These are phyloP conservation scores for Gillenia trifoliata DNA, from an alignment of 306 rosid species.

Conservation along the genomic window DNA sequence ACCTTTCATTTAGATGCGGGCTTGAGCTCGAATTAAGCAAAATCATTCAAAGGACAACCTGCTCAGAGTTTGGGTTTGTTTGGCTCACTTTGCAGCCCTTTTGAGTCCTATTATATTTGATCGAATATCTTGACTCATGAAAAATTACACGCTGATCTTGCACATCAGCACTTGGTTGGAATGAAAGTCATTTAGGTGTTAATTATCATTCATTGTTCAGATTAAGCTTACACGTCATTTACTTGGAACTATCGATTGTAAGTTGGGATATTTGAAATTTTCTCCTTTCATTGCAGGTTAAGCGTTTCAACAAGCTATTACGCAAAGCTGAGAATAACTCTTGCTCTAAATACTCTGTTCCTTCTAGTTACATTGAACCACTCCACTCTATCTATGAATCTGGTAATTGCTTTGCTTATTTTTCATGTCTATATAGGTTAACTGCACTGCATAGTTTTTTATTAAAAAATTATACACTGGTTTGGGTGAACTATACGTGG, in stretches of 20 bases:
- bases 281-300: constrained; percentile 44
- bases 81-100: constrained; percentile 3
- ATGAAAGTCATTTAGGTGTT: neutral
- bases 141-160: neutral
- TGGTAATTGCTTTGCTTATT: constrained; percentile 42
- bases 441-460: neutral
- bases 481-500: neutral
- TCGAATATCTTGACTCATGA: neutral
- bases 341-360: constrained; percentile 42
- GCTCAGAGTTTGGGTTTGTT: neutral
- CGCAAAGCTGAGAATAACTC: constrained; percentile 69
- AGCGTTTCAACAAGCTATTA: constrained; percentile 72
- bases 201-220: neutral
- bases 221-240: neutral
- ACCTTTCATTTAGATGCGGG: neutral
- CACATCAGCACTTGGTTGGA: neutral
- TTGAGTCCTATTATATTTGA: neutral
- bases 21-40: neutral
- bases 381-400: constrained; percentile 50
- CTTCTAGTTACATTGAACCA: constrained; percentile 55
- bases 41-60: no score
- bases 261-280: constrained; percentile 2
- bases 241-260: neutral
- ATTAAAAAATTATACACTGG: neutral
- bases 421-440: neutral